Conservation (phyloP, 1,139 yeast species). For the Saccharomyces hybrid region DNA sequence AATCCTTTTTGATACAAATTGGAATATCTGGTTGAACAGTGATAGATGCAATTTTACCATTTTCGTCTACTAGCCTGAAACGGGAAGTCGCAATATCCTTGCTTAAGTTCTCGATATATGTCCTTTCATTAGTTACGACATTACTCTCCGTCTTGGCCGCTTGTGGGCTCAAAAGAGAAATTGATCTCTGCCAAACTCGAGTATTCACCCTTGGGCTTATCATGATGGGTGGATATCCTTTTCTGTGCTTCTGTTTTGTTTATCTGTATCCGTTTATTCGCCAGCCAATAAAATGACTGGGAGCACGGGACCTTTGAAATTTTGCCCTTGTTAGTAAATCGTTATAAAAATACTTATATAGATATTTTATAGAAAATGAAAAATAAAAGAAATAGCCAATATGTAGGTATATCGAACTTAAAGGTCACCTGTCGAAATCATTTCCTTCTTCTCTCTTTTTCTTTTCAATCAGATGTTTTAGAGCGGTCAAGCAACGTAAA, state of each 20-base stretch:
- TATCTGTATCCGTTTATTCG: neutral
- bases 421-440: neutral
- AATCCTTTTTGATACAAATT: conserved; percentile 19
- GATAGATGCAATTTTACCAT: conserved; percentile 17
- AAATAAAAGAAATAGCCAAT: neutral
- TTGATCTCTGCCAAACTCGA: neutral
- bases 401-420: neutral
- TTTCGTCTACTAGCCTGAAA: conserved; percentile 17
- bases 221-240: neutral
- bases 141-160: neutral
- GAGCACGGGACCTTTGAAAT: conserved; percentile 1
- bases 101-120: conserved; percentile 1
- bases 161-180: neutral
- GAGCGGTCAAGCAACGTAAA: neutral
- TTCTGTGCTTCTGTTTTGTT: neutral
- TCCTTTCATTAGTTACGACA: neutral
- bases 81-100: conserved; percentile 6
- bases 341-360: neutral
- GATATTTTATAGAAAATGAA: neutral
- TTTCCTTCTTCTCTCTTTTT: neutral
- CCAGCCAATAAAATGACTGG: neutral
- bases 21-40: conserved; percentile 20
- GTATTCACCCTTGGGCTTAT: neutral
- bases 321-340: neutral
- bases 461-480: neutral